Percentiles rank a stretch among this genome's conserved stretches.
These are phyloP conservation scores for Senna tora DNA, from an alignment of 306 rosid genomes.

Conservation along the genomic window DNA sequence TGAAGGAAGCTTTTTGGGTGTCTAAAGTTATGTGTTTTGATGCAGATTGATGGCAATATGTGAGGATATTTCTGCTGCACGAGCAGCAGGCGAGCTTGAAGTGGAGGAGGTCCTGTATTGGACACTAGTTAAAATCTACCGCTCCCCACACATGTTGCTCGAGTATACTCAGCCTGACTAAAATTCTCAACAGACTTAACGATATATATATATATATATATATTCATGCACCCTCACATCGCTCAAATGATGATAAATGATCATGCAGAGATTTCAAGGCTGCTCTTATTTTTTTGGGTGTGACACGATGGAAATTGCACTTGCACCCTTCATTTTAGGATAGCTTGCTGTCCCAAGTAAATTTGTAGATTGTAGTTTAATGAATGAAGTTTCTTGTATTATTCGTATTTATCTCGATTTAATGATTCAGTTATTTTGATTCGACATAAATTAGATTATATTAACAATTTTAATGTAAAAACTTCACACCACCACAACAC, in stretches of 20 bases:
- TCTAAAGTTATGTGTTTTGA: slow-evolving; percentile 27
- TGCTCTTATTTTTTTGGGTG: slow-evolving; percentile 1
- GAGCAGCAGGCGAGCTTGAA: slow-evolving; percentile 94
- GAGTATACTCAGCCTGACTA: slow-evolving; percentile 82
- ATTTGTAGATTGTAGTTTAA: no score
- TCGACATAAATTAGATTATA: no score
- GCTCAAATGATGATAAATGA: slow-evolving; percentile 10
- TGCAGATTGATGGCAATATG: slow-evolving; percentile 85
- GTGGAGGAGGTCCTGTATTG: slow-evolving; percentile 88
- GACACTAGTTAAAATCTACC: slow-evolving; percentile 90
- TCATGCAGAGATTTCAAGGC: slow-evolving; percentile 13
- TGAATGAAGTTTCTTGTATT: no score
- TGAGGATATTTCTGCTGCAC: slow-evolving; percentile 90
- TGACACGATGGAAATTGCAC: neutral
- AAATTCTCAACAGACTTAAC: slow-evolving; percentile 20
- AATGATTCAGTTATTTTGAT: no score
- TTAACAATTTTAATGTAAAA: no score
- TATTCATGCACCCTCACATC: neutral
- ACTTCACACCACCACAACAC: no score
- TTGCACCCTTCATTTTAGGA: slow-evolving; percentile 23
- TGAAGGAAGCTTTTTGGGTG: neutral
- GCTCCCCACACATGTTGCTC: slow-evolving; percentile 93
- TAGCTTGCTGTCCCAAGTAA: slow-evolving; percentile 1
- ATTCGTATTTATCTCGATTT: no score
- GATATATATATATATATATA: no score